Percentiles rank a stretch among this genome's conserved stretches.
phyloP scores from a whole-genome alignment of 768 basidiomycete genomes.

The Rhizopogon sp. region DNA sequence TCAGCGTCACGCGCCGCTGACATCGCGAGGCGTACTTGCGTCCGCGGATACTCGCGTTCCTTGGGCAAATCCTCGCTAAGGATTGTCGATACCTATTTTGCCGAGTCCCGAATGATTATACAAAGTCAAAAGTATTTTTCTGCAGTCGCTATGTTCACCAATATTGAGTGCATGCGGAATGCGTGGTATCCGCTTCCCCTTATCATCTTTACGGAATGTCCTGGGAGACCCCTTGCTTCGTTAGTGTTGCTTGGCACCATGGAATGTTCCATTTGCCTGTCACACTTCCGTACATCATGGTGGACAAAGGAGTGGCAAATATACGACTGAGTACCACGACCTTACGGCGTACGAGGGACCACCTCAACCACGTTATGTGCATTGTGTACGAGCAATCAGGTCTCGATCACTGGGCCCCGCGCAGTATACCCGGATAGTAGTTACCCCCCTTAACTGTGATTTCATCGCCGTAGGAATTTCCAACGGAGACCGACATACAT shows the following conservation, averaged over 20 bases:
- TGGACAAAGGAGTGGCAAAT: background rate
- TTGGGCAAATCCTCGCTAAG: slow-evolving; percentile 6
- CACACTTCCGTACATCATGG: background rate
- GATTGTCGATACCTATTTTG: background rate
- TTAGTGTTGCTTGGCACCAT: background rate
- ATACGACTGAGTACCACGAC: background rate
- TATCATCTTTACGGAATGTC: slow-evolving; percentile 1
- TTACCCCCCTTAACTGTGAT: background rate
- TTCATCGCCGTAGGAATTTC: background rate
- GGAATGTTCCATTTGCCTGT: background rate
- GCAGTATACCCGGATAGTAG: background rate
- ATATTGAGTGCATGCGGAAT: background rate
- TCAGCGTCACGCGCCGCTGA: background rate
- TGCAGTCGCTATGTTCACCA: background rate
- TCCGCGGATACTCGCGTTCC: slow-evolving; percentile 9
- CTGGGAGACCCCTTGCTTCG: background rate
- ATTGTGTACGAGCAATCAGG: background rate
- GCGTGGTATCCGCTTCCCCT: background rate
- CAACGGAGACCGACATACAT: background rate
- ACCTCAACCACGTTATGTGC: background rate
- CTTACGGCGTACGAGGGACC: slow-evolving; percentile 5
- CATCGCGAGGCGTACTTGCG: background rate
- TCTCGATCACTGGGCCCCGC: background rate
- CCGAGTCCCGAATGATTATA: background rate
- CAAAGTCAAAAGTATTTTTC: background rate